These are phyloP conservation scores for Monilinia laxa DNA, from an alignment of 2,329 filamentous ascomycete genomes.

Conservation along the genomic window DNA sequence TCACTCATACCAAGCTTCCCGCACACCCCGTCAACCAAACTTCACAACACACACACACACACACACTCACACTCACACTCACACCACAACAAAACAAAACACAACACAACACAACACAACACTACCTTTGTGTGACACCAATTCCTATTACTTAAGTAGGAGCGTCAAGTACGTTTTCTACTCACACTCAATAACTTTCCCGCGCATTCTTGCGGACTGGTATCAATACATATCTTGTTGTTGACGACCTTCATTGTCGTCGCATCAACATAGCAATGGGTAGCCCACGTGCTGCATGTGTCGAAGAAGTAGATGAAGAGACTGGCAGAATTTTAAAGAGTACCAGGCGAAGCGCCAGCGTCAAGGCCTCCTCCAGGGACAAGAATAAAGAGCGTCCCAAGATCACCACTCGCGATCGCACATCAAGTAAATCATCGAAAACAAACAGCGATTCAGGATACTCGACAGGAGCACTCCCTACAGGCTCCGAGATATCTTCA, in stretches of 20 bases:
- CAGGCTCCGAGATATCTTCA: conserved; percentile 21
- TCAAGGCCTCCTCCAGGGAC: conserved; percentile 25
- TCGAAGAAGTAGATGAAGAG: conserved; percentile 36
- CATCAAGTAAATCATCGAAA: conserved; percentile 20
- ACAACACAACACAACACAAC: not conserved
- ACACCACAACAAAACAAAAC: not conserved
- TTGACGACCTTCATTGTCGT: conserved; percentile 20
- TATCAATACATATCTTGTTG: conserved; percentile 7
- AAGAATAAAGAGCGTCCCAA: conserved; percentile 24
- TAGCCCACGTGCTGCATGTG: conserved; percentile 33
- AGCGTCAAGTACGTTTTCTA: conserved; percentile 2
- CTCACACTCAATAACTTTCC: not conserved
- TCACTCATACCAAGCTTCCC: conserved; percentile 14
- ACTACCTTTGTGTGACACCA: conserved; percentile 20
- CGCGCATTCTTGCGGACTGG: not conserved
- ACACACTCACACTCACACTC: not conserved
- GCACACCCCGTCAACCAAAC: conserved; percentile 16
- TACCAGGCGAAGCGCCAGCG: conserved; percentile 33
- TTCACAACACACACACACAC: conserved; percentile 3
- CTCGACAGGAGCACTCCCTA: conserved; percentile 19
- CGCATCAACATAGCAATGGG: conserved; percentile 25
- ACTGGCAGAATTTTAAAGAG: conserved; percentile 30
- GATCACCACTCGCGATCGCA: conserved; percentile 18
- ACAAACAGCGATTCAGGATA: conserved; percentile 24
- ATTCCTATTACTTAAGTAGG: conserved; percentile 21